Percentiles rank a stretch among this genome's conserved stretches.
These are phyloP conservation scores for Ophiostoma quercus DNA, from an alignment of 2,329 filamentous ascomycete genomes.

Conservation along the genomic window DNA sequence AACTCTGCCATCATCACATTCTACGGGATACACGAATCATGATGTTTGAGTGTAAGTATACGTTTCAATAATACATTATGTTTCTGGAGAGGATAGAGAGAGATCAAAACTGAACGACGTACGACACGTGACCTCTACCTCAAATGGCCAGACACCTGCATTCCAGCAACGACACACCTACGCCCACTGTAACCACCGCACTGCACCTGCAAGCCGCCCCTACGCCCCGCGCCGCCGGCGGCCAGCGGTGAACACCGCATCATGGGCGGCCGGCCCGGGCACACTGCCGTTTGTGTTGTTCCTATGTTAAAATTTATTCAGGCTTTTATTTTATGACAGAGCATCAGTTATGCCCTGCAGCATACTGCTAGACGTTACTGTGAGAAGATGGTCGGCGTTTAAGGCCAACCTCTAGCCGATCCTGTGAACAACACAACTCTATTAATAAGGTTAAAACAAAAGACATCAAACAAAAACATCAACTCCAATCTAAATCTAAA, in stretches of 20 bases:
- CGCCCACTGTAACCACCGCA: neutral
- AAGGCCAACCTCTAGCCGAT: too few relatives aligned
- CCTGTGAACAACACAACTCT: neutral
- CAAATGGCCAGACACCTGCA: neutral
- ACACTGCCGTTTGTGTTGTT: neutral
- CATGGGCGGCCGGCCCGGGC: neutral
- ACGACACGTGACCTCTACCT: neutral
- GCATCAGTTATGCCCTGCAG: neutral
- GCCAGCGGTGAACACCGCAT: conserved; percentile 10
- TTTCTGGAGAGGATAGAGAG: neutral
- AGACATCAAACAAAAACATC: neutral
- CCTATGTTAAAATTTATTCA: too few relatives aligned
- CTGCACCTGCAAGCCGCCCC: neutral
- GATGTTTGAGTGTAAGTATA: too few relatives aligned
- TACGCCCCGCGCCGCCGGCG: conserved; percentile 14
- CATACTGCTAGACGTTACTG: too few relatives aligned
- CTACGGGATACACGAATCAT: neutral
- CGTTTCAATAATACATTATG: too few relatives aligned
- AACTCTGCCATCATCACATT: neutral
- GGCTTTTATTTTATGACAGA: neutral
- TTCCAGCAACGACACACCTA: neutral
- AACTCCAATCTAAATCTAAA: neutral
- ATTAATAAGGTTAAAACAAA: neutral
- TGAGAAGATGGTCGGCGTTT: too few relatives aligned
- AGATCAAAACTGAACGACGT: neutral